Percentiles rank a stretch among this genome's conserved stretches.
Evolutionary conservation across 148 eudicot species (phyloP).

Genomic region (Amaranthus palmeri): DNA sequence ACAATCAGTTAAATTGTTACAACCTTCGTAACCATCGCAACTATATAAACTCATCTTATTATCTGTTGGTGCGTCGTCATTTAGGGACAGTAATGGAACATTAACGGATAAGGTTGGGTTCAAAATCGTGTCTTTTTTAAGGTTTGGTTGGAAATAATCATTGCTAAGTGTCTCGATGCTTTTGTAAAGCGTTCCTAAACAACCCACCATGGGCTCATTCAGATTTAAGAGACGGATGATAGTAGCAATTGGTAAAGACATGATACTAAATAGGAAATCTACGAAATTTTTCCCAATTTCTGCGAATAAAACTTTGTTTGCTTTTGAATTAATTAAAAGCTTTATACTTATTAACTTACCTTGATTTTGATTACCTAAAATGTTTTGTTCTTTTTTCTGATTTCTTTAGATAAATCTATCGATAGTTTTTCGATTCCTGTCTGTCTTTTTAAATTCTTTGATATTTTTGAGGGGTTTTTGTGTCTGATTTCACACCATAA

Average conservation of each 20-base stretch:
- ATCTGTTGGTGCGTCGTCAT: neutral
- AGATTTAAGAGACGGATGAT: conserved; percentile 7
- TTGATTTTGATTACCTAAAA: neutral
- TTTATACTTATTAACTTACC: conserved; percentile 10
- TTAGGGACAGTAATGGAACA: conserved; percentile 15
- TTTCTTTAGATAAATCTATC: too few relatives aligned
- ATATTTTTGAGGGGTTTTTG: too few relatives aligned
- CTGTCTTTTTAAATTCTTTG: too few relatives aligned
- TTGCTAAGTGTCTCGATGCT: neutral
- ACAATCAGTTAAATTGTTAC: neutral
- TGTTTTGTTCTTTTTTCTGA: neutral
- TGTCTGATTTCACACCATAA: too few relatives aligned
- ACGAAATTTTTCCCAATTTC: conserved; percentile 34
- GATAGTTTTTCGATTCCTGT: too few relatives aligned
- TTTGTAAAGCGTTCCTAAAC: conserved; percentile 14
- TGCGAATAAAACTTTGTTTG: conserved; percentile 27
- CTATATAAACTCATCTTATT: too few relatives aligned
- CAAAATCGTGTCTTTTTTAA: neutral
- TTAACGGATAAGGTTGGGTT: neutral
- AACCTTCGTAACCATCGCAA: neutral
- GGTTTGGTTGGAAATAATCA: neutral
- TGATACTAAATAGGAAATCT: conserved; percentile 31
- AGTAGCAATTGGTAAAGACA: conserved; percentile 21
- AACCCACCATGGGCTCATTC: conserved; percentile 4
- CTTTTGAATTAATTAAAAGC: conserved; percentile 27